phyloP scores from a whole-genome alignment of 163 green algal species.

The Dunaliella salina region DNA sequence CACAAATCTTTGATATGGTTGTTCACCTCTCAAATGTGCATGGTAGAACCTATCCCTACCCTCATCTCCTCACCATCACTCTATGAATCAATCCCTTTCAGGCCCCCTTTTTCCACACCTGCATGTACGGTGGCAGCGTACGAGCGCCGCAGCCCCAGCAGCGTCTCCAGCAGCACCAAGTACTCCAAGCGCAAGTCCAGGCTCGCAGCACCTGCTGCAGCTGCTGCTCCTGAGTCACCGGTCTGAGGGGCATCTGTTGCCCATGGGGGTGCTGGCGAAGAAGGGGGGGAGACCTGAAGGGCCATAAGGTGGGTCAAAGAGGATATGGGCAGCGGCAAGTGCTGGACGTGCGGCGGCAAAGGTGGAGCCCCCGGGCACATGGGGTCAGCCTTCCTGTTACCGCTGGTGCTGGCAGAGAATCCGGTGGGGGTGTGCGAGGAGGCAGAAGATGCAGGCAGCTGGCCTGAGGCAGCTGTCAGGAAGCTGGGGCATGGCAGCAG shows the following conservation, averaged over 20 bases:
- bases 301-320: background rate
- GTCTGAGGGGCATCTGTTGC: background rate
- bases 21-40: no score
- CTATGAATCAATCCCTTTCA: no score
- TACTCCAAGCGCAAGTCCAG: conserved; percentile 5
- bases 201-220: background rate
- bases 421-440: background rate
- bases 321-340: background rate
- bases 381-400: background rate
- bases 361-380: background rate
- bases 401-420: background rate
- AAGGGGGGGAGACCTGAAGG: background rate
- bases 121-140: background rate
- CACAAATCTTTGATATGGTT: no score
- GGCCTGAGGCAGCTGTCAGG: background rate
- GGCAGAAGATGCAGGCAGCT: no score
- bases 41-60: no score
- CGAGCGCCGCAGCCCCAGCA: background rate
- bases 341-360: background rate
- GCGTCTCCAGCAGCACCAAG: conserved; percentile 8
- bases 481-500: conserved; percentile 8
- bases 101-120: no score
- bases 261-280: background rate
- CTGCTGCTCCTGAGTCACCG: background rate
- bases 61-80: no score